Percentiles rank a stretch among this genome's conserved stretches.
These are phyloP conservation scores for Sideroxylon spinosum DNA, from an alignment of 179 eudicot species.

Conservation along the genomic window DNA sequence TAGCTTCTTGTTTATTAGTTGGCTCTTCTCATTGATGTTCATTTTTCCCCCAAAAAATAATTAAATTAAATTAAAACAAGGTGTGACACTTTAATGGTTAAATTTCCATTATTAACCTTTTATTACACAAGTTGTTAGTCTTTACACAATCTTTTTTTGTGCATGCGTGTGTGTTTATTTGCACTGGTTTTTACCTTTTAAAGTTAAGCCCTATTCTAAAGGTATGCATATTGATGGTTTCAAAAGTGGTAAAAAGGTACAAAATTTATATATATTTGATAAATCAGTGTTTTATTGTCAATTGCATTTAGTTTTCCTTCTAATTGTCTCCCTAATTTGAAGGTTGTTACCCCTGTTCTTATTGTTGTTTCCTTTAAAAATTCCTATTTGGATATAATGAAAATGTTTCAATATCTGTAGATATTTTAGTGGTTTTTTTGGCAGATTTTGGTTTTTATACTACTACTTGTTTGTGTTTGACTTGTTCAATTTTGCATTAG, in stretches of 20 bases:
- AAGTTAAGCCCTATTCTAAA: conserved; percentile 53
- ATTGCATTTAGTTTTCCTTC: background rate
- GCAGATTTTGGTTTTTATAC: background rate
- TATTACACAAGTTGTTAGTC: no score
- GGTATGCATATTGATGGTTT: conserved; percentile 55
- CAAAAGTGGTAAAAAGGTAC: conserved; percentile 55
- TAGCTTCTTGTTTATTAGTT: background rate
- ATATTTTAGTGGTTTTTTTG: background rate
- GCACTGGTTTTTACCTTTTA: conserved; percentile 45
- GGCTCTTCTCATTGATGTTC: background rate
- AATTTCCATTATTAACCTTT: background rate
- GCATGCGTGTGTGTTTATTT: no score
- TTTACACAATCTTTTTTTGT: no score
- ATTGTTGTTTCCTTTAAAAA: background rate
- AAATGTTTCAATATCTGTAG: background rate
- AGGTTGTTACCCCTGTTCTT: background rate
- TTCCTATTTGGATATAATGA: background rate
- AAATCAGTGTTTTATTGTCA: background rate
- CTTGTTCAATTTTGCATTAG: conserved; percentile 39
- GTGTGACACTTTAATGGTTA: background rate
- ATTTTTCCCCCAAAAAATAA: no score
- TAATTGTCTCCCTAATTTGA: background rate
- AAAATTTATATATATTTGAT: background rate
- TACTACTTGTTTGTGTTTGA: conserved; percentile 14
- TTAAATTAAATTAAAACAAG: no score